Conservation (phyloP, 108 stramenopile species). For the Discostella pseudostelligera region DNA sequence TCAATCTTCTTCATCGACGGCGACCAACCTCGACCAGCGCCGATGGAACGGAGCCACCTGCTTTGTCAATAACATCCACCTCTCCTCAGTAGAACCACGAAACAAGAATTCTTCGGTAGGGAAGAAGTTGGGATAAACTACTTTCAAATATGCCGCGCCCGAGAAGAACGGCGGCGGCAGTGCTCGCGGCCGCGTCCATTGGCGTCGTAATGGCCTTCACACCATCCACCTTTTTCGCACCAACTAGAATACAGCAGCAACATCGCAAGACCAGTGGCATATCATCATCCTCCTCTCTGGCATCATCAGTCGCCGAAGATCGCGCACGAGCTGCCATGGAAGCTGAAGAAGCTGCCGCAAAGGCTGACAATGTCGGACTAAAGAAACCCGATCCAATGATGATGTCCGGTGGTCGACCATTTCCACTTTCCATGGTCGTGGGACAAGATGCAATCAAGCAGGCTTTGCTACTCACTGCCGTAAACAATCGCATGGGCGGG, state of each 20-base stretch:
- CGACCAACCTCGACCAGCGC: no score
- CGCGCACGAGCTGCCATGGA: constrained; percentile 51
- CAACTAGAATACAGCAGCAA: constrained; percentile 16
- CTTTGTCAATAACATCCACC: no score
- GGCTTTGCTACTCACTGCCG: constrained; percentile 84
- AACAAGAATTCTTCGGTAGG: no score
- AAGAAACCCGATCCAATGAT: constrained; percentile 41
- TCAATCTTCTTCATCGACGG: no score
- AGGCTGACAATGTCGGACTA: constrained; percentile 11
- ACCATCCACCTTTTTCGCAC: constrained; percentile 11
- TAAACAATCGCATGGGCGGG: constrained; percentile 94
- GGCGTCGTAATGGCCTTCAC: constrained; percentile 29
- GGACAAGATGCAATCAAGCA: constrained; percentile 95
- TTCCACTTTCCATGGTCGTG: constrained; percentile 94
- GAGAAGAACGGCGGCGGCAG: constrained; percentile 35
- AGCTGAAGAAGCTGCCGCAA: constrained; percentile 27
- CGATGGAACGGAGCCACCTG: no score
- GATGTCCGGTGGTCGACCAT: constrained; percentile 72
- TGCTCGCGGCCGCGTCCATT: constrained; percentile 23
- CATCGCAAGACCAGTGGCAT: constrained; percentile 1
- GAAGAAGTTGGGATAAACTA: neutral
- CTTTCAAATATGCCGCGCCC: constrained; percentile 27
- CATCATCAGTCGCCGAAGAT: constrained; percentile 40
- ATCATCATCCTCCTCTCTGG: constrained; percentile 1
- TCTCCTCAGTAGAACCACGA: no score